phyloP scores from a whole-genome alignment of 148 eudicot species.

The Rhododendron henanense region DNA sequence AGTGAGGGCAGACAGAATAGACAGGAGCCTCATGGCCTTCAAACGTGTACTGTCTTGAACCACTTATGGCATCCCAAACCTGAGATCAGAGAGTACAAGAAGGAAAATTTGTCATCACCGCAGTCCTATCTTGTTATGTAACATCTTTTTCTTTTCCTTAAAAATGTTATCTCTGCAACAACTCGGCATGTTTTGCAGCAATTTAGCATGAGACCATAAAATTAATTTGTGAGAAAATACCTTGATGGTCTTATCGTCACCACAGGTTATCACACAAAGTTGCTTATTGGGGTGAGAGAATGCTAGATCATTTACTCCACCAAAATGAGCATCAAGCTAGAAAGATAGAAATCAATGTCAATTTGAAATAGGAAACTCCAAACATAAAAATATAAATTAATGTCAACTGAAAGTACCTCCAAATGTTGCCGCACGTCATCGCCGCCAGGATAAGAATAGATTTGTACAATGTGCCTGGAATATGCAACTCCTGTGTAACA shows the following conservation, averaged over 20 bases:
- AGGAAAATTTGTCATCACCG: background rate
- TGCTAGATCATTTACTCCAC: conserved; percentile 89
- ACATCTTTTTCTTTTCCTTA: background rate
- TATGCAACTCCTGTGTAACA: conserved; percentile 72
- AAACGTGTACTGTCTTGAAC: conserved; percentile 65
- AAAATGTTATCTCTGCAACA: background rate
- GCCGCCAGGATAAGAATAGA: conserved; percentile 65
- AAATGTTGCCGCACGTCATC: conserved; percentile 63
- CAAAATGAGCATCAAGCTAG: conserved; percentile 89
- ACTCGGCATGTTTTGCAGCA: background rate
- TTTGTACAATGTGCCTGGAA: conserved; percentile 76
- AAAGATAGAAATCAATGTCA: conserved; percentile 9
- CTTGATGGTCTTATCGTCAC: conserved; percentile 89
- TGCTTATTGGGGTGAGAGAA: conserved; percentile 77
- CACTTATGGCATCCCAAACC: conserved; percentile 87
- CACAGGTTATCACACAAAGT: conserved; percentile 82
- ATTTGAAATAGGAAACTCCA: background rate
- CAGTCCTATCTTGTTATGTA: background rate
- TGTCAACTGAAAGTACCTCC: conserved; percentile 45
- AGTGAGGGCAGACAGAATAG: conserved; percentile 85
- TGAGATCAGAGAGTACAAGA: conserved; percentile 15
- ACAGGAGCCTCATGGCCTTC: conserved; percentile 94
- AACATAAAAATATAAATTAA: background rate
- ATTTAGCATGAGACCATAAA: background rate
- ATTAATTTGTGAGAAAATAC: conserved; percentile 22